These are phyloP conservation scores for Artemisia tridentata DNA, from an alignment of 129 eudicot genomes.

Conservation along the genomic window DNA sequence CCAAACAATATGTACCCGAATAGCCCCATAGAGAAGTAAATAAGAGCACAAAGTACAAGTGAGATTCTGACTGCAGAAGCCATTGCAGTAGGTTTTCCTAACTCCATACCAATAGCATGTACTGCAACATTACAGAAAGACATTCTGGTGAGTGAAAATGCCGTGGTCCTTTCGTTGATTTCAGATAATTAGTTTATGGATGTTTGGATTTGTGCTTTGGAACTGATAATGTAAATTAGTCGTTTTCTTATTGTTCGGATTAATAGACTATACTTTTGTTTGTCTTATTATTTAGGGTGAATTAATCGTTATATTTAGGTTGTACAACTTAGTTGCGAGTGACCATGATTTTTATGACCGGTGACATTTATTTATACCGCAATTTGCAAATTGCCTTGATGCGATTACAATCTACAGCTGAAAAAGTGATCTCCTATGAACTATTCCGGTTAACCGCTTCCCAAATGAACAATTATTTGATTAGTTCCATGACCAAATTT, in stretches of 20 bases:
- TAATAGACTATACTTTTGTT: too few species aligned
- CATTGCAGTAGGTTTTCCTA: conserved; percentile 76
- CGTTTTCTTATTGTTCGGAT: too few species aligned
- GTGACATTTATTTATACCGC: neutral
- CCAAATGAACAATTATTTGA: neutral
- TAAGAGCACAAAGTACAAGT: conserved; percentile 61
- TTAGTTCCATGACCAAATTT: neutral
- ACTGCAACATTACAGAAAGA: conserved; percentile 48
- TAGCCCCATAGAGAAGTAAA: conserved; percentile 77
- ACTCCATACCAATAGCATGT: conserved; percentile 84
- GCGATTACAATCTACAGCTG: neutral
- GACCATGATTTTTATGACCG: neutral
- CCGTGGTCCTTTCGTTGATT: too few species aligned
- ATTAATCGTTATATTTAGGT: neutral
- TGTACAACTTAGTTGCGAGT: neutral
- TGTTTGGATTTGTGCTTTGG: too few species aligned
- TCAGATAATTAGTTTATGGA: too few species aligned
- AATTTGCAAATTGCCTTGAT: neutral
- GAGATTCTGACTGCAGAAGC: conserved; percentile 72
- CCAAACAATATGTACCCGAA: conserved; percentile 88
- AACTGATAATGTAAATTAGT: too few species aligned
- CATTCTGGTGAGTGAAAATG: neutral
- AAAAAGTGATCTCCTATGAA: neutral
- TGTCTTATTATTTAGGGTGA: too few species aligned
- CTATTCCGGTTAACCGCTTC: neutral